Evolutionary conservation across 1,284 basidiomycete genomes (phyloP).

Genomic region (Cutaneotrichosporon curvatum): DNA sequence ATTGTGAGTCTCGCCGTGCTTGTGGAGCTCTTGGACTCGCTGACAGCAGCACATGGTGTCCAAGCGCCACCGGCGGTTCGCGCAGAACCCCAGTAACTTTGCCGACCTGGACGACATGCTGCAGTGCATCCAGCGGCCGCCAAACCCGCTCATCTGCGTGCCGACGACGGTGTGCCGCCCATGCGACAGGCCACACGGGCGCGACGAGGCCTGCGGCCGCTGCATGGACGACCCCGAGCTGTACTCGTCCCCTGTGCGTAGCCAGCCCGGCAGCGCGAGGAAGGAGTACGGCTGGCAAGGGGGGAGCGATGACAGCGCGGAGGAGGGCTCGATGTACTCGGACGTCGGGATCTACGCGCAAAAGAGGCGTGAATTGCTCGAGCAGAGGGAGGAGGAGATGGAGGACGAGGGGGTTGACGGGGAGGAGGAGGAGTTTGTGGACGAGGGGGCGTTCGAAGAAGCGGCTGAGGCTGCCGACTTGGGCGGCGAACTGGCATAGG

Average conservation of each 20-base stretch:
- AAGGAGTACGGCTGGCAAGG: background rate
- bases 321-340: no score
- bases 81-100: constrained; percentile 73
- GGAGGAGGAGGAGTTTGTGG: background rate
- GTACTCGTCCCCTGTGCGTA: constrained; percentile 8
- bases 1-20: constrained; percentile 52
- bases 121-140: constrained; percentile 61
- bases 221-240: constrained; percentile 17
- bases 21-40: background rate
- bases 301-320: background rate
- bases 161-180: constrained; percentile 20
- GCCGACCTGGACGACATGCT: constrained; percentile 73
- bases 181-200: constrained; percentile 16
- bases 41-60: constrained; percentile 63
- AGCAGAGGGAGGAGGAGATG: background rate
- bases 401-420: background rate
- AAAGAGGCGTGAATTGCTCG: no score
- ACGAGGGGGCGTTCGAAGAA: background rate
- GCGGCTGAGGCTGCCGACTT: constrained; percentile 2
- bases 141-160: constrained; percentile 36
- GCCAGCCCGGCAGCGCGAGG: constrained; percentile 3
- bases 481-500: background rate
- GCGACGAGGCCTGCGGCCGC: constrained; percentile 15
- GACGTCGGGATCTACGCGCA: no score
- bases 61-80: constrained; percentile 79